phyloP scores from a whole-genome alignment of 129 eudicot genomes.

The Lactuca saligna region DNA sequence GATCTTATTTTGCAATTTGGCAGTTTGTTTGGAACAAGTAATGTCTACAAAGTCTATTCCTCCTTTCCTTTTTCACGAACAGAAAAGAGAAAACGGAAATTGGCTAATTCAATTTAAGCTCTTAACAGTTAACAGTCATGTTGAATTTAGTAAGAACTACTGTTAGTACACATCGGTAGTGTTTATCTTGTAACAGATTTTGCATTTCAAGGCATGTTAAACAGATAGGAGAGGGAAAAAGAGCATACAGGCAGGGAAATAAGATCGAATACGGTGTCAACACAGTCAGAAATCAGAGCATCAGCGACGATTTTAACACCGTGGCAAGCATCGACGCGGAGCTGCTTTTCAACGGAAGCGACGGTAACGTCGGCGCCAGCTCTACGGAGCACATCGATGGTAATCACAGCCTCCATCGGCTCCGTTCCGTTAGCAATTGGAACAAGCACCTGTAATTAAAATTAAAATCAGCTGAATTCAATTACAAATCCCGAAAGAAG shows the following conservation, averaged over 20 bases:
- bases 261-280: conserved; percentile 64
- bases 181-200: background rate
- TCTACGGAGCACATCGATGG: conserved; percentile 75
- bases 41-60: too few species aligned
- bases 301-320: conserved; percentile 91
- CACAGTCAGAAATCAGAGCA: conserved; percentile 67
- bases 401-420: conserved; percentile 88
- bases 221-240: background rate
- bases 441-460: conserved; percentile 62
- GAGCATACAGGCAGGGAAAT: conserved; percentile 75
- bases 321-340: conserved; percentile 65
- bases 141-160: background rate
- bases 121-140: background rate
- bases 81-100: background rate
- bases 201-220: background rate
- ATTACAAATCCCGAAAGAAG: background rate
- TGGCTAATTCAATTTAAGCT: background rate
- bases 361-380: conserved; percentile 97
- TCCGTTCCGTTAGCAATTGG: conserved; percentile 97
- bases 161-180: background rate
- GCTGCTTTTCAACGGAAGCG: conserved; percentile 88
- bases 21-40: too few species aligned
- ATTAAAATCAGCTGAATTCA: background rate
- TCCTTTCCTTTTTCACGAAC: background rate
- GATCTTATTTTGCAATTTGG: too few species aligned